Evolutionary conservation across 2,329 filamentous ascomycete genomes (phyloP), one percentile per base, ranked within the genome.

Genomic region (Sporothrix euskadiensis): DNA sequence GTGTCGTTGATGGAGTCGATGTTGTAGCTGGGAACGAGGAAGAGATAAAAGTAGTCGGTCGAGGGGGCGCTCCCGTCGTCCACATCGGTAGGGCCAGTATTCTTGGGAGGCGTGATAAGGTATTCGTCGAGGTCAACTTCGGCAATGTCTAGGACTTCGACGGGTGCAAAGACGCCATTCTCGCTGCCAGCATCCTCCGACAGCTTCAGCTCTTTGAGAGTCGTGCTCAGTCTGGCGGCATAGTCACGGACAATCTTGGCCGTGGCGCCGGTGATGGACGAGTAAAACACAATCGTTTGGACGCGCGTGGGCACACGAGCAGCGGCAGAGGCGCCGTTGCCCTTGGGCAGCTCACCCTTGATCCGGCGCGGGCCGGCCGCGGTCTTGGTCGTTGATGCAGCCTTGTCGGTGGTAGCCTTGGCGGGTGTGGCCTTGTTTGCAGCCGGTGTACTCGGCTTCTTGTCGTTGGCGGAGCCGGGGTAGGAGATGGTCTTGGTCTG

Each of bases 71-170:
- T 30, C 6, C 79, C 78, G 16, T 81, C 82, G 26, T 22, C 71
- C 22, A 41, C 39, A 0, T 32, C 66, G 6, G 47, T 32, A 8
- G 49, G 7, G 22, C 49, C 22, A 8, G 22, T 22, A 9, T 16
- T 57, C 79, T 92, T 92, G 0, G 94, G 94, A 0, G 90, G 88
- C 2, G 87, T 88, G 73, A 97, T 89, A 79, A 98, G 98, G 82
- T 92, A 97, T 79, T 98, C 94, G 78, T 99, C 95, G 78, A 95
- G 93, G 78, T 98, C 95, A 71, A 97, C 88, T 75, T 97, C 91
- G 2, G 94, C 90, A 35, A 98, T 83, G 78, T 98, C 94, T 73
- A 92, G 85, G 12, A 94, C 81, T 78, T 92, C 85, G 0, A 93
- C 90, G 52, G 88, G 83, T 0, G 86, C 79, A 76, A 87, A 88